Evolutionary conservation across 2,329 filamentous ascomycete species (phyloP).

Genomic region (Lithohypha guttulata): DNA sequence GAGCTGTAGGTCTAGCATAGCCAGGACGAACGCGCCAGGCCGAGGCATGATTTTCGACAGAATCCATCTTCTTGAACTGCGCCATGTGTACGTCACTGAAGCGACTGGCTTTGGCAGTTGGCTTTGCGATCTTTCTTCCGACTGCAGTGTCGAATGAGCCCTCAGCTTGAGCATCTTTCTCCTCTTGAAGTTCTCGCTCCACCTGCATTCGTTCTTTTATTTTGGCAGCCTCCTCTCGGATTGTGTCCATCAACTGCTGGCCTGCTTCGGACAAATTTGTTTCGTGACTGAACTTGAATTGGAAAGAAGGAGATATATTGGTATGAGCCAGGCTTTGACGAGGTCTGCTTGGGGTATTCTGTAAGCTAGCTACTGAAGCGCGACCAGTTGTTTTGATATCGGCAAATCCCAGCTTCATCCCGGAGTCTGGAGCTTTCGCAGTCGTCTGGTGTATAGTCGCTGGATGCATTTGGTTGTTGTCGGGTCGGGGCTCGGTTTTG

Average conservation of each 20-base stretch:
- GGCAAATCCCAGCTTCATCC: conserved; percentile 65
- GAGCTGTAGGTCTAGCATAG: conserved; percentile 30
- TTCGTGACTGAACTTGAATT: conserved; percentile 36
- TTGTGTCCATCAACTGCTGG: conserved; percentile 50
- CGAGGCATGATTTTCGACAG: conserved; percentile 77
- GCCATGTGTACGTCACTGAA: conserved; percentile 80
- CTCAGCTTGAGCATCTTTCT: conserved; percentile 38
- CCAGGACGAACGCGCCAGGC: conserved; percentile 47
- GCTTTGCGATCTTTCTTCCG: conserved; percentile 63
- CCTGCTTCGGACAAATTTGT: conserved; percentile 40
- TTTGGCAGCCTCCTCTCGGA: conserved; percentile 59
- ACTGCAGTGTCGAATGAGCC: conserved; percentile 29
- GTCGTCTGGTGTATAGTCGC: conserved; percentile 67
- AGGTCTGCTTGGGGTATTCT: conserved; percentile 31
- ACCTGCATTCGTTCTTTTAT: conserved; percentile 60
- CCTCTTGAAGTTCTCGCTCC: conserved; percentile 46
- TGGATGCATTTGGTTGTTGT: conserved; percentile 80
- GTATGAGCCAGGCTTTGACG: conserved; percentile 21
- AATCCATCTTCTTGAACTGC: conserved; percentile 96
- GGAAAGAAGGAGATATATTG: conserved; percentile 34
- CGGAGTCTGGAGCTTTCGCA: conserved; percentile 66
- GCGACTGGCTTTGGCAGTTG: conserved; percentile 65
- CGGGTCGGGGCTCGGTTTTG: conserved; percentile 55
- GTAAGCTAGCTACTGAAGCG: conserved; percentile 17
- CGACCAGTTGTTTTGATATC: conserved; percentile 17